Evolutionary conservation across 768 basidiomycete genomes (phyloP).

Genomic region (Brasilioporus rufonigricans): DNA sequence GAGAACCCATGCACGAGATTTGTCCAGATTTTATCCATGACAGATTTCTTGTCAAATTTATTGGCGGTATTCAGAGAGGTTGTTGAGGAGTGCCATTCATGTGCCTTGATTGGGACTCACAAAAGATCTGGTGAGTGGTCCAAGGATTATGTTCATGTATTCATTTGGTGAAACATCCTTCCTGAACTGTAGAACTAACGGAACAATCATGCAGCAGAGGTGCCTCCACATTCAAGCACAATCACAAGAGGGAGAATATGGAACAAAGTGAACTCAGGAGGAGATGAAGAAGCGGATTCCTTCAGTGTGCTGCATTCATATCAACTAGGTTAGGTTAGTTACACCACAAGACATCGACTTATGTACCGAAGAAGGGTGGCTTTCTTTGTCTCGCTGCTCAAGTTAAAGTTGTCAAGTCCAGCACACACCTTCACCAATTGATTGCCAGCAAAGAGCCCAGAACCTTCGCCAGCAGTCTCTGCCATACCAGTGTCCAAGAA

Average conservation of each 20-base stretch:
- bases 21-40: too few species aligned
- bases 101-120: conserved; percentile 90
- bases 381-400: conserved; percentile 82
- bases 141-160: too few species aligned
- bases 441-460: conserved; percentile 83
- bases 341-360: neutral
- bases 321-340: neutral
- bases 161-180: conserved; percentile 61
- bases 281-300: conserved; percentile 77
- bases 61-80: conserved; percentile 77
- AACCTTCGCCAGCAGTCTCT: conserved; percentile 50
- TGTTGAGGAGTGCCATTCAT: conserved; percentile 90
- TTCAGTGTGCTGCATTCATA: conserved; percentile 57
- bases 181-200: conserved; percentile 80
- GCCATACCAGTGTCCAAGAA: too few species aligned
- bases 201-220: conserved; percentile 74
- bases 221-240: conserved; percentile 75
- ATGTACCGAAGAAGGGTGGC: too few species aligned
- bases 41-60: too few species aligned
- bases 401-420: conserved; percentile 80
- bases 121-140: conserved; percentile 83
- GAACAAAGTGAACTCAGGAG: conserved; percentile 79
- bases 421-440: too few species aligned
- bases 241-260: conserved; percentile 85
- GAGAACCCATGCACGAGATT: too few species aligned